Percentiles rank a stretch among this genome's conserved stretches.
These are phyloP conservation scores for Capronia coronata DNA, from an alignment of 2,329 filamentous ascomycete genomes.

Conservation along the genomic window DNA sequence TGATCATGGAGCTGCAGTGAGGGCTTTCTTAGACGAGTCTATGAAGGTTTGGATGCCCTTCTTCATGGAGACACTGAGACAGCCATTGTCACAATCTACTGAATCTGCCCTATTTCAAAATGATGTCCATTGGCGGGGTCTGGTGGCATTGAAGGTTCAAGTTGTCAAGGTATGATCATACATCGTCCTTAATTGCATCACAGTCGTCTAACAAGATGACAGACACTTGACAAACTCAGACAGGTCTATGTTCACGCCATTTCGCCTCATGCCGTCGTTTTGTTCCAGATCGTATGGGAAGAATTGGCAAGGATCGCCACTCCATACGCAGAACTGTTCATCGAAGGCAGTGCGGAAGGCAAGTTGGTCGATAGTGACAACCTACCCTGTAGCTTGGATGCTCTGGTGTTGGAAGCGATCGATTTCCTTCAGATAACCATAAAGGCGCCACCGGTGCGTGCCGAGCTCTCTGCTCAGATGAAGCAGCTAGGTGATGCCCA, in stretches of 20 bases:
- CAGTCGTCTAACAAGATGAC: constrained; percentile 19
- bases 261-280: constrained; percentile 69
- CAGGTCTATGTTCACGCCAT: constrained; percentile 75
- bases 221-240: constrained; percentile 84
- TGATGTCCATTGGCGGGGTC: constrained; percentile 64
- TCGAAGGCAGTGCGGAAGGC: constrained; percentile 76
- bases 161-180: constrained; percentile 60
- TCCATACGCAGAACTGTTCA: constrained; percentile 75
- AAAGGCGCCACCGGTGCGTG: constrained; percentile 77
- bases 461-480: constrained; percentile 78
- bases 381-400: constrained; percentile 90
- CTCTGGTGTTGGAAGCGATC: constrained; percentile 85
- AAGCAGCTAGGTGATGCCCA: constrained; percentile 52
- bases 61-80: constrained; percentile 72
- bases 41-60: constrained; percentile 82
- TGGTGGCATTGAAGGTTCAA: constrained; percentile 83
- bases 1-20: constrained; percentile 79
- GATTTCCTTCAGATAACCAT: constrained; percentile 92
- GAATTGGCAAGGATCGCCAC: constrained; percentile 69
- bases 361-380: constrained; percentile 73
- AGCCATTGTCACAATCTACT: constrained; percentile 52
- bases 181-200: neutral
- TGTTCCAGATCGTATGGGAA: constrained; percentile 85
- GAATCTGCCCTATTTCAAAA: constrained; percentile 41
- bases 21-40: constrained; percentile 80